Evolutionary conservation across 352 stramenopile species (phyloP).

Genomic region (Stramenopiles sp.): DNA sequence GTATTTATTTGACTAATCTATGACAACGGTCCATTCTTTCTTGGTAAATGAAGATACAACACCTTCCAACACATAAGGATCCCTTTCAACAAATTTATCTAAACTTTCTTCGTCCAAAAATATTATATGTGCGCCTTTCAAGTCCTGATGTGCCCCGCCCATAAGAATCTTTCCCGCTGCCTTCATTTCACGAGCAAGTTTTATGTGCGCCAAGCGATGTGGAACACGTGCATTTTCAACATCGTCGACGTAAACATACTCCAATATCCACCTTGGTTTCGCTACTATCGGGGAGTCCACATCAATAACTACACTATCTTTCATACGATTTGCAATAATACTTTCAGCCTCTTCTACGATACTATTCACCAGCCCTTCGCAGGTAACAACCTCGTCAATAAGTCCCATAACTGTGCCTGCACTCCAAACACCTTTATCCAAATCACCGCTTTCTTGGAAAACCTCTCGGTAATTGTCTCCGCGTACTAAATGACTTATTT

Average conservation of each 20-base stretch:
- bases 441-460: conserved; percentile 23
- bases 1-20: background rate
- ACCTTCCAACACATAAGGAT: background rate
- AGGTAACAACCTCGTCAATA: conserved; percentile 27
- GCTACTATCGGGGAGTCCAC: background rate
- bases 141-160: background rate
- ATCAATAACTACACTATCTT: background rate
- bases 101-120: background rate
- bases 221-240: background rate
- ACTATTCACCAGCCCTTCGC: conserved; percentile 24
- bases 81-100: background rate
- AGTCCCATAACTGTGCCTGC: conserved; percentile 27
- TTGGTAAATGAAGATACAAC: background rate
- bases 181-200: background rate
- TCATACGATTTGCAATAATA: conserved; percentile 3
- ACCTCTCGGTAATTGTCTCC: conserved; percentile 24
- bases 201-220: background rate
- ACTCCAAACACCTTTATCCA: conserved; percentile 28
- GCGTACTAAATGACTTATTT: conserved; percentile 27
- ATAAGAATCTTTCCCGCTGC: background rate
- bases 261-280: background rate
- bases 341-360: conserved; percentile 26
- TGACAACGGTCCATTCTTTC: background rate
- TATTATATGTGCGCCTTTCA: background rate
- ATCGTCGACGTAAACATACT: background rate